A percentile compares a stretch with the other conserved stretches of the same genome.
These are phyloP conservation scores for Colletotrichum sp. DNA, from an alignment of 2,329 filamentous ascomycete genomes.

Conservation along the genomic window DNA sequence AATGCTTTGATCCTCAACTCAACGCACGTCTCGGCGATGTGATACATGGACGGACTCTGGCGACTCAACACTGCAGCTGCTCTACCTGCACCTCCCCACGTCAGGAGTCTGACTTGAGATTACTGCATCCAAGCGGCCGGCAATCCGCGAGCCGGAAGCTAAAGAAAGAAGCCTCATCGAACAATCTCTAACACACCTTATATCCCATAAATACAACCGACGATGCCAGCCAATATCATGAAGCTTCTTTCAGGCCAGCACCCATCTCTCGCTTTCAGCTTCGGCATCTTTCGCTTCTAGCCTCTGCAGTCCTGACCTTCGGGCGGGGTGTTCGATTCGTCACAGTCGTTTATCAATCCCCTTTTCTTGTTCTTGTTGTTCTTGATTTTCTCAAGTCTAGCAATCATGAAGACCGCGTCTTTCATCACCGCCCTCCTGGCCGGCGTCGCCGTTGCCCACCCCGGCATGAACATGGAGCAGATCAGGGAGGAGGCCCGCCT, in stretches of 20 bases:
- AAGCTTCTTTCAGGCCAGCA: background rate
- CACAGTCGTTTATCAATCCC: background rate
- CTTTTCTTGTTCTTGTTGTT: background rate
- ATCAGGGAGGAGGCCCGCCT: constrained; percentile 21
- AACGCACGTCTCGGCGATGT: constrained; percentile 18
- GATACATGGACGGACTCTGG: constrained; percentile 19
- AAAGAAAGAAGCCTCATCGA: constrained; percentile 19
- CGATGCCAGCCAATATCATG: background rate
- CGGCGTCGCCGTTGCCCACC: constrained; percentile 15
- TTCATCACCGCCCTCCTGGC: constrained; percentile 4
- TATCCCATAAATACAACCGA: constrained; percentile 6
- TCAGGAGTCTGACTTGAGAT: constrained; percentile 7
- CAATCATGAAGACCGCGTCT: constrained; percentile 13
- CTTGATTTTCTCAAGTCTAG: background rate
- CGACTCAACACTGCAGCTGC: constrained; percentile 4
- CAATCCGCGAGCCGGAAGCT: constrained; percentile 16
- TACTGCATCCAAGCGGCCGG: constrained; percentile 15
- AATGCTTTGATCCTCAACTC: constrained; percentile 16
- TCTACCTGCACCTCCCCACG: background rate
- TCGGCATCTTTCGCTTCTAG: constrained; percentile 9
- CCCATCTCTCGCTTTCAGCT: constrained; percentile 11
- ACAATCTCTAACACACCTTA: background rate
- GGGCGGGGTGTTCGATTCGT: constrained; percentile 10
- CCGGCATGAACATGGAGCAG: constrained; percentile 30
- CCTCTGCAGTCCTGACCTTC: constrained; percentile 1